Evolutionary conservation across 805 yeast species (phyloP).

Genomic region (Ogataea salicorniae): DNA sequence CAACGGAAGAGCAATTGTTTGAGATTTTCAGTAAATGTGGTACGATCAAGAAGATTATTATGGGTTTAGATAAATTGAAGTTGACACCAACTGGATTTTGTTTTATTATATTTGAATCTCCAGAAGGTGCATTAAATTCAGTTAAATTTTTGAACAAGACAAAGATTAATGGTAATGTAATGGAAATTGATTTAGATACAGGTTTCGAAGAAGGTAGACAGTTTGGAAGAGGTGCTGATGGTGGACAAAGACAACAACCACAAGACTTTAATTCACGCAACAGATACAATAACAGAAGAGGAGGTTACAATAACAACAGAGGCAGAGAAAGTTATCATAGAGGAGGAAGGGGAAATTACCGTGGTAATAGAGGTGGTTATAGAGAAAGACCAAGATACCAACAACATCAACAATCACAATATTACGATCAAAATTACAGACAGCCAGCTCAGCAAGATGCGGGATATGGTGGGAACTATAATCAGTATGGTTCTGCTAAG

Average conservation of each 20-base stretch:
- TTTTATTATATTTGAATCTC: conserved; percentile 71
- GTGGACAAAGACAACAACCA: conserved; percentile 65
- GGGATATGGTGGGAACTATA: no score
- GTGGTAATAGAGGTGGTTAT: conserved; percentile 30
- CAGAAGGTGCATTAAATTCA: conserved; percentile 72
- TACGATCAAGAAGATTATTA: conserved; percentile 68
- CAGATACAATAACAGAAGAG: conserved; percentile 26
- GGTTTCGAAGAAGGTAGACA: conserved; percentile 96
- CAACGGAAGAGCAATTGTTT: conserved; percentile 91
- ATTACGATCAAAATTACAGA: not conserved
- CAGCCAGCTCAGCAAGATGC: no score
- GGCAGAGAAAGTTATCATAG: conserved; percentile 12
- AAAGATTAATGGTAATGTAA: conserved; percentile 72
- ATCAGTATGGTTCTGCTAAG: not conserved
- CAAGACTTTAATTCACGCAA: conserved; percentile 7
- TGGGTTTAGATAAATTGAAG: conserved; percentile 91
- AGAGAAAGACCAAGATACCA: conserved; percentile 17
- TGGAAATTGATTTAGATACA: conserved; percentile 90
- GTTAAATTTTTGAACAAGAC: conserved; percentile 79
- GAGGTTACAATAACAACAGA: conserved; percentile 9
- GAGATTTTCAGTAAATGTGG: conserved; percentile 86
- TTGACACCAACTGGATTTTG: conserved; percentile 97
- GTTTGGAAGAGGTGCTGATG: conserved; percentile 87
- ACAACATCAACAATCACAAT: not conserved
- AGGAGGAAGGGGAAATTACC: conserved; percentile 14